Base-by-base conservation (phyloP, 2,329 filamentous ascomycete species). In the Exophiala spinifera region DNA sequence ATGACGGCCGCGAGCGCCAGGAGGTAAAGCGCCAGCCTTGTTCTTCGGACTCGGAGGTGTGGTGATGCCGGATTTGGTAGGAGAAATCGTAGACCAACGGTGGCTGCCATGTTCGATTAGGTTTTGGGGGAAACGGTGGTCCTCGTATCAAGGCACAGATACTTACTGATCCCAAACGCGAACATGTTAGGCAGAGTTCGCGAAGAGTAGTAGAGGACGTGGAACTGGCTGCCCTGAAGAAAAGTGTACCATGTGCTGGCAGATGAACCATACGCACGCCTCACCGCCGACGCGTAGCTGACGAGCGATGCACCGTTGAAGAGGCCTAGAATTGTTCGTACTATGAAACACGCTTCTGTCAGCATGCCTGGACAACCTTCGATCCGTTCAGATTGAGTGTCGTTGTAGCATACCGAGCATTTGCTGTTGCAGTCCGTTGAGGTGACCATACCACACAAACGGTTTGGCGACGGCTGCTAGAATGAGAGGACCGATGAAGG, bases 181-280 rank as follows among this genome's bases (percentile, higher is more conserved):
- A 96, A 95, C 87, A 95, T 96, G 69, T 99, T 99, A 1, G 94
- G 94, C 61, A 99, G 74, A 2, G 91, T 94, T 57, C 94, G 81
- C 14, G 91, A 94, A 13, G 91, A 87, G 75, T 99, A 99, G 72
- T 90, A 99, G 58, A 94, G 79, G 57, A 95, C 75, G 72, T 99
- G 94, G 67, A 99, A 99, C 71, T 97, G 92, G 70, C 84, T 86
- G 1, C 83, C 82, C 66, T 91, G 87, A 50, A 97, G 78, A 36
- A 89, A 58, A 3, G 87, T 73, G 74, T 88, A 99, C 91, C 92
- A 97, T 51, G 84, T 78, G 3, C 83, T 87, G 3, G 85, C 82
- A 3, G 77, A 76, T 23, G 70, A 73, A 13, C 94, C 92, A 70
- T 87, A 92, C 2, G 85, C 83, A 39, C 72, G 79, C 28, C 77